Conservation (phyloP, 148 eudicot species). For the Spergularia marina region DNA sequence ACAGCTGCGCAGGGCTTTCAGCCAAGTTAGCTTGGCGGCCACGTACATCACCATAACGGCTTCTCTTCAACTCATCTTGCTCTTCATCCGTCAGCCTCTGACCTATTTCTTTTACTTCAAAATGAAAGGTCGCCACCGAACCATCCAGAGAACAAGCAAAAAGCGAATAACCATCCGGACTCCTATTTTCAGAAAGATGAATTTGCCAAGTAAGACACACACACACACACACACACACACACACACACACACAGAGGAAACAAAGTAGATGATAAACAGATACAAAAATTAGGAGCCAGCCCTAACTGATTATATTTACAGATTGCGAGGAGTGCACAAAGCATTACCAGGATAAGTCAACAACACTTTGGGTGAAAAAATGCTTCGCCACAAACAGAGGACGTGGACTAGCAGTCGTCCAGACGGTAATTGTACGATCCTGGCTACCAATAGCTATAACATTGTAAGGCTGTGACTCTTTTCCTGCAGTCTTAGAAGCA, state of each 20-base stretch:
- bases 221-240: too few species aligned
- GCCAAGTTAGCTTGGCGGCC: constrained; percentile 87
- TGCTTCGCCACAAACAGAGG: constrained; percentile 98
- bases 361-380: constrained; percentile 92
- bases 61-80: constrained; percentile 71
- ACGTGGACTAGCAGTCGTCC: constrained; percentile 98
- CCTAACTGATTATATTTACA: not conserved
- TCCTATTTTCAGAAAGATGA: constrained; percentile 49
- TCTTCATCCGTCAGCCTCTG: constrained; percentile 71
- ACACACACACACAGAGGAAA: too few species aligned
- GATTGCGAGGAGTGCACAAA: constrained; percentile 1
- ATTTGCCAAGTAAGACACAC: not conserved
- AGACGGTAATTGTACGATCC: constrained; percentile 96
- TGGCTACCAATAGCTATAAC: constrained; percentile 97
- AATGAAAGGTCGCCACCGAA: constrained; percentile 81
- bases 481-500: constrained; percentile 64
- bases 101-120: constrained; percentile 85
- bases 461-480: constrained; percentile 82
- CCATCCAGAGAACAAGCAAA: constrained; percentile 99
- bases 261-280: not conserved
- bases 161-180: constrained; percentile 95
- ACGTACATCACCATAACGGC: constrained; percentile 92
- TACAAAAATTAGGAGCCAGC: not conserved
- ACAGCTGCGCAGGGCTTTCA: constrained; percentile 88
- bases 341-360: constrained; percentile 86